These are phyloP conservation scores for Panicum hallii DNA, from an alignment of 202 grass and related monocot genomes.

Conservation along the genomic window DNA sequence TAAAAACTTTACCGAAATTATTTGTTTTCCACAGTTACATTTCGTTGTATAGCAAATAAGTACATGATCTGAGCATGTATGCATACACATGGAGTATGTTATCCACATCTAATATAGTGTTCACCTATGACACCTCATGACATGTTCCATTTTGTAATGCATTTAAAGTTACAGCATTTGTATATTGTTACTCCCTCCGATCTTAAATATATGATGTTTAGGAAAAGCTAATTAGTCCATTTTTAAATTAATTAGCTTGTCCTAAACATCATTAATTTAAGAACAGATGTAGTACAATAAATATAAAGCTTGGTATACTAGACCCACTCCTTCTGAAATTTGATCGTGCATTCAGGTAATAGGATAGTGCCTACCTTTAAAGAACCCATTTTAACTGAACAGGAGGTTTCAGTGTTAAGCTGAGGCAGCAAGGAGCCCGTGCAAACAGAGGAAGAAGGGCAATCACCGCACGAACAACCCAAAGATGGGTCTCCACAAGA, in stretches of 20 bases:
- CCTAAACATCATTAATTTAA: too few species aligned
- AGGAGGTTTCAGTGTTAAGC: constrained; percentile 56
- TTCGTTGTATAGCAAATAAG: constrained; percentile 15
- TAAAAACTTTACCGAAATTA: constrained; percentile 3
- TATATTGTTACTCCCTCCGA: neutral
- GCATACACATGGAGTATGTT: neutral
- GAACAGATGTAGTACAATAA: neutral
- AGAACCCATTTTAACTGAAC: constrained; percentile 80
- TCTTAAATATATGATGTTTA: too few species aligned
- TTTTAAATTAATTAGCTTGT: too few species aligned
- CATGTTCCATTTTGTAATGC: constrained; percentile 5
- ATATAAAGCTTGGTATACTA: constrained; percentile 32
- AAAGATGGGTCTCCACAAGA: constrained; percentile 92
- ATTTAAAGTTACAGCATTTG: constrained; percentile 17
- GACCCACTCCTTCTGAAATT: neutral
- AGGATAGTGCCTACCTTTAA: constrained; percentile 67
- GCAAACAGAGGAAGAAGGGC: constrained; percentile 84
- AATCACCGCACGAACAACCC: constrained; percentile 97
- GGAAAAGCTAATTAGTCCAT: too few species aligned
- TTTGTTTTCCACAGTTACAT: constrained; percentile 27
- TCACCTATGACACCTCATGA: neutral
- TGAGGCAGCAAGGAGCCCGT: constrained; percentile 53
- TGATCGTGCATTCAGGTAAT: constrained; percentile 27
- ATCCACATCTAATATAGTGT: constrained; percentile 9
- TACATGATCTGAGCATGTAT: constrained; percentile 24